Percentiles rank a stretch among this genome's conserved stretches.
Conservation (phyloP, 495 filamentous ascomycete species). For the Penicillium crystallinum region DNA sequence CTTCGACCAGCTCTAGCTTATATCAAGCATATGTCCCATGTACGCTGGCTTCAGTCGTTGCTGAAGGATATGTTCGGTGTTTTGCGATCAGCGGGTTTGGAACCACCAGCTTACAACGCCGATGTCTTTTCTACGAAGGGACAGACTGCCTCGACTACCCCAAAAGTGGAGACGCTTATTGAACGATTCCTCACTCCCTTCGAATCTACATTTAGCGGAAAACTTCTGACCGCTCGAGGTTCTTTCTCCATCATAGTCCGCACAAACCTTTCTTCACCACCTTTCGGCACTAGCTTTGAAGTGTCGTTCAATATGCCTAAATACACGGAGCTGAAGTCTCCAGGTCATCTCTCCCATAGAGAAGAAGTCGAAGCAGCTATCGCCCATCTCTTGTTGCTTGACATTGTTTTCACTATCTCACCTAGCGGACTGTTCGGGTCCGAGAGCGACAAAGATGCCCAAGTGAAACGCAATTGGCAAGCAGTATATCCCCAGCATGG, state of each 20-base stretch:
- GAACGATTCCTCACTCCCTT: slow-evolving; percentile 37
- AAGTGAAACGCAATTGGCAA: slow-evolving; percentile 23
- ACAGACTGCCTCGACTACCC: neutral
- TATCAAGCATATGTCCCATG: slow-evolving; percentile 52
- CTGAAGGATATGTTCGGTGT: slow-evolving; percentile 33
- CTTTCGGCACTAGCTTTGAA: slow-evolving; percentile 44
- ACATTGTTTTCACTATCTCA: slow-evolving; percentile 33
- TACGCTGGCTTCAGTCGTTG: slow-evolving; percentile 32
- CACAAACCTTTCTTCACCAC: slow-evolving; percentile 39
- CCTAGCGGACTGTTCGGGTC: slow-evolving; percentile 6
- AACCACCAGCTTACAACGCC: slow-evolving; percentile 24
- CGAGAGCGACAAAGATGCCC: neutral
- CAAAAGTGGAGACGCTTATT: slow-evolving; percentile 37
- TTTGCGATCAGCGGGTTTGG: slow-evolving; percentile 39
- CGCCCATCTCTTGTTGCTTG: slow-evolving; percentile 36
- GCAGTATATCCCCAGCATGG: slow-evolving; percentile 40
- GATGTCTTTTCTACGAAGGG: slow-evolving; percentile 28
- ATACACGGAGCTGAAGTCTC: slow-evolving; percentile 33
- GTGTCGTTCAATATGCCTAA: slow-evolving; percentile 36
- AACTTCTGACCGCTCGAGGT: slow-evolving; percentile 29
- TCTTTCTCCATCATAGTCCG: slow-evolving; percentile 41
- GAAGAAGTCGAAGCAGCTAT: slow-evolving; percentile 36
- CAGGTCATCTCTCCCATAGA: slow-evolving; percentile 29
- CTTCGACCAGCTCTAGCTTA: slow-evolving; percentile 62
- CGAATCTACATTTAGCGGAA: slow-evolving; percentile 38